phyloP scores from a whole-genome alignment of 306 rosid species.

The Parietaria judaica region DNA sequence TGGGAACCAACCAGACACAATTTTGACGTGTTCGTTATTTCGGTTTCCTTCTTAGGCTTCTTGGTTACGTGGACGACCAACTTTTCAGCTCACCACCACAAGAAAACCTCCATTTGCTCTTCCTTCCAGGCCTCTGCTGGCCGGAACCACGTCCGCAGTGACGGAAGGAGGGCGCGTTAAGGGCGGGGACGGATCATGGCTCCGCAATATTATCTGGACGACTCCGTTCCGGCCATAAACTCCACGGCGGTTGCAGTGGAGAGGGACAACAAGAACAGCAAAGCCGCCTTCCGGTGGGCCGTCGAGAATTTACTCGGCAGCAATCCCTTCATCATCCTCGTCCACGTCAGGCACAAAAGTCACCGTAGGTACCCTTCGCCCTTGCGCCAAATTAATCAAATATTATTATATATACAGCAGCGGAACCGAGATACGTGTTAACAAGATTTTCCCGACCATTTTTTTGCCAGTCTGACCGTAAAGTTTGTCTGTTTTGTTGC shows the following conservation, averaged over 20 bases:
- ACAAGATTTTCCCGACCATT: no score
- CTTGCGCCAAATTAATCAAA: constrained; percentile 1
- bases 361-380: constrained; percentile 69
- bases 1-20: constrained; percentile 10
- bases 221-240: constrained; percentile 24
- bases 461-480: no score
- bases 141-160: background rate
- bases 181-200: constrained; percentile 15
- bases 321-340: constrained; percentile 41
- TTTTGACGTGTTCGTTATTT: constrained; percentile 23
- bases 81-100: constrained; percentile 1
- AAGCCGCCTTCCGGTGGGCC: constrained; percentile 70
- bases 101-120: background rate
- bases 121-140: background rate
- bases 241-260: constrained; percentile 73
- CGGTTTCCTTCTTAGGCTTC: constrained; percentile 11
- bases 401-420: background rate
- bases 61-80: constrained; percentile 13
- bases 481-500: background rate
- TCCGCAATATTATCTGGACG: constrained; percentile 19
- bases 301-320: constrained; percentile 45
- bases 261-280: constrained; percentile 74
- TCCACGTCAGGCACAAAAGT: constrained; percentile 57
- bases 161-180: background rate
- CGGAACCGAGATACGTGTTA: no score